Conservation (phyloP, 331 rosid species). For the Acacia concinna region DNA sequence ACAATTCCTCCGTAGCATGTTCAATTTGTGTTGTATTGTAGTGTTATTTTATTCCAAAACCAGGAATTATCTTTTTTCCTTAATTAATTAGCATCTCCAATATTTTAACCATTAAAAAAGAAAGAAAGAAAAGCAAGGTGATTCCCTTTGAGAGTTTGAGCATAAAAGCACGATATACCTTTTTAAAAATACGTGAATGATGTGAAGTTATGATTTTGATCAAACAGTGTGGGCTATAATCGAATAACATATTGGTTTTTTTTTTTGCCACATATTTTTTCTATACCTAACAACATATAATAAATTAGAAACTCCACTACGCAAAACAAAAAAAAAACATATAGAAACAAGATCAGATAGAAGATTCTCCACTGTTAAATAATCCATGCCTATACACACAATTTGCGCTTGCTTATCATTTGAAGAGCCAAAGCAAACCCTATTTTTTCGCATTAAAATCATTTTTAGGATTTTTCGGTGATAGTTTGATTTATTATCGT, state of each 20-base stretch:
- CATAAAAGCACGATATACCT: background rate
- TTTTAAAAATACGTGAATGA: background rate
- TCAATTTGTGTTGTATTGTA: background rate
- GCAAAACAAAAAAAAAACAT: too few relatives aligned
- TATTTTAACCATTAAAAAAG: background rate
- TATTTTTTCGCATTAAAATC: background rate
- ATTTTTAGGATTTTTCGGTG: background rate
- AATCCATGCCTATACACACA: background rate
- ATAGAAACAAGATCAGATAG: background rate
- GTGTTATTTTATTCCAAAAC: too few relatives aligned
- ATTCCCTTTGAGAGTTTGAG: background rate
- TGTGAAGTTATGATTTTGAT: background rate
- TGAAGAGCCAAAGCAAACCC: background rate
- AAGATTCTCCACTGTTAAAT: background rate
- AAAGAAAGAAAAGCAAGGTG: background rate
- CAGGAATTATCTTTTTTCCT: too few relatives aligned
- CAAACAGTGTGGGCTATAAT: background rate
- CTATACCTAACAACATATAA: too few relatives aligned
- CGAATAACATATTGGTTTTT: background rate
- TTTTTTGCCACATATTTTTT: too few relatives aligned
- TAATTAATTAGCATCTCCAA: background rate
- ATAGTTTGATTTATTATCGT: too few relatives aligned
- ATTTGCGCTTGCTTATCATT: background rate
- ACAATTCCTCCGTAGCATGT: too few relatives aligned
- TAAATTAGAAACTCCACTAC: too few relatives aligned